A percentile compares a stretch with the other conserved stretches of the same genome.
These are phyloP conservation scores for Cyanidium caldarium DNA, from an alignment of 23 red algal genomes.

Conservation along the genomic window DNA sequence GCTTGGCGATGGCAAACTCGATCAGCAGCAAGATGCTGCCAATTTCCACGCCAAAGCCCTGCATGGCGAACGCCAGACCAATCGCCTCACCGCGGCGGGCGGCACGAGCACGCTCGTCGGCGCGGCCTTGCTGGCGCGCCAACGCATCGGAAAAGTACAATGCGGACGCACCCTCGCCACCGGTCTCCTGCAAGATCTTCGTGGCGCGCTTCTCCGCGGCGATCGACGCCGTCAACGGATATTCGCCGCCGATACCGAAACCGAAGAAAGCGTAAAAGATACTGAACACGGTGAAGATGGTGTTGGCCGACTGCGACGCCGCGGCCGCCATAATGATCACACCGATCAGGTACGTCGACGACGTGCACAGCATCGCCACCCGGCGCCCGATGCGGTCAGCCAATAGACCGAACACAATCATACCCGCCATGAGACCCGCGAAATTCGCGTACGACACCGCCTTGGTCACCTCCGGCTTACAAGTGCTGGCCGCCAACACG, in stretches of 20 bases:
- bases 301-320: background rate
- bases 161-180: background rate
- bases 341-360: slow-evolving; percentile 8
- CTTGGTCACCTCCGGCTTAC: background rate
- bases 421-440: slow-evolving; percentile 10
- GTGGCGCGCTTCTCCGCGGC: background rate
- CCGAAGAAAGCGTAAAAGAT: slow-evolving; percentile 11
- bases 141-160: background rate
- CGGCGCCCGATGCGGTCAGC: slow-evolving; percentile 16
- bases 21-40: slow-evolving; percentile 13
- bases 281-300: slow-evolving; percentile 8
- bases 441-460: background rate
- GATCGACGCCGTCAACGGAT: slow-evolving; percentile 12
- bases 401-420: slow-evolving; percentile 17
- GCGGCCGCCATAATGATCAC: background rate
- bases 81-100: slow-evolving; percentile 10
- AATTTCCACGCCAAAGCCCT: slow-evolving; percentile 14
- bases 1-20: slow-evolving; percentile 5
- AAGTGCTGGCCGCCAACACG: background rate
- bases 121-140: background rate
- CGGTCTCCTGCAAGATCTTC: background rate
- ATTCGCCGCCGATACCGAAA: slow-evolving; percentile 21
- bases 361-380: background rate
- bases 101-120: background rate
- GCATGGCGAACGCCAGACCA: slow-evolving; percentile 12